These are phyloP conservation scores for Hawksworthiomyces lignivorus DNA, from an alignment of 2,329 filamentous ascomycete genomes.

Conservation along the genomic window DNA sequence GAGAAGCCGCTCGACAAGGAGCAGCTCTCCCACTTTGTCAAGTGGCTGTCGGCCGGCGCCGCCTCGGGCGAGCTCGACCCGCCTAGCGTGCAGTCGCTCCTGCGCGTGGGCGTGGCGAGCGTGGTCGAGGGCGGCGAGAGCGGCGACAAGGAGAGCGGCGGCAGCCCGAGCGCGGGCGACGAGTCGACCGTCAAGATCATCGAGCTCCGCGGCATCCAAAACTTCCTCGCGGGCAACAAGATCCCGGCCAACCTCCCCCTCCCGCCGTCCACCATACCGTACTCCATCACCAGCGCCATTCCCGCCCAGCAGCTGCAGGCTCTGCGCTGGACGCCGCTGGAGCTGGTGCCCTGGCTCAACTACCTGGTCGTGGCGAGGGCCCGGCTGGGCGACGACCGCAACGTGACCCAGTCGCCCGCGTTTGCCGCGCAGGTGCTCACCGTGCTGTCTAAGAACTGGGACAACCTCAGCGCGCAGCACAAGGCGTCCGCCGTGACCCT, in stretches of 20 bases:
- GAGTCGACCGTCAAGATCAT: constrained; percentile 51
- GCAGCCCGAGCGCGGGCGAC: constrained; percentile 41
- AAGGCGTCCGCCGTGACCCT: constrained; percentile 59
- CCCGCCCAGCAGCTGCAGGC: constrained; percentile 61
- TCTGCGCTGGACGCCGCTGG: constrained; percentile 79
- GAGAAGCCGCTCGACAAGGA: constrained; percentile 69
- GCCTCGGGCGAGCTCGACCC: constrained; percentile 64
- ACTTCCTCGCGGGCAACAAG: constrained; percentile 67
- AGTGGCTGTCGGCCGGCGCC: constrained; percentile 72
- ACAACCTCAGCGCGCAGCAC: constrained; percentile 59
- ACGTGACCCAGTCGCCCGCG: constrained; percentile 61
- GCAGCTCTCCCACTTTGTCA: constrained; percentile 76
- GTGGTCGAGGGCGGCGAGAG: constrained; percentile 42
- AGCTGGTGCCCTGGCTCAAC: constrained; percentile 76
- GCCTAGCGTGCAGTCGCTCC: constrained; percentile 57
- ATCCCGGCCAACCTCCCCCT: constrained; percentile 77
- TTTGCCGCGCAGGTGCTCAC: constrained; percentile 73
- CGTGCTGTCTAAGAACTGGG: constrained; percentile 85
- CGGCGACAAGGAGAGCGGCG: constrained; percentile 43
- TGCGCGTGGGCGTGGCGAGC: constrained; percentile 73
- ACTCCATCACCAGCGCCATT: constrained; percentile 70
- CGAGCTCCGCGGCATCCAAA: constrained; percentile 64
- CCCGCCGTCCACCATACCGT: constrained; percentile 75
- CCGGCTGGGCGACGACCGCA: constrained; percentile 53
- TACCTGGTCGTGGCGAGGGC: constrained; percentile 67